Evolutionary conservation across 148 eudicot species (phyloP), one percentile per base, ranked within the genome.

Genomic region (Rhododendron ovatum): DNA sequence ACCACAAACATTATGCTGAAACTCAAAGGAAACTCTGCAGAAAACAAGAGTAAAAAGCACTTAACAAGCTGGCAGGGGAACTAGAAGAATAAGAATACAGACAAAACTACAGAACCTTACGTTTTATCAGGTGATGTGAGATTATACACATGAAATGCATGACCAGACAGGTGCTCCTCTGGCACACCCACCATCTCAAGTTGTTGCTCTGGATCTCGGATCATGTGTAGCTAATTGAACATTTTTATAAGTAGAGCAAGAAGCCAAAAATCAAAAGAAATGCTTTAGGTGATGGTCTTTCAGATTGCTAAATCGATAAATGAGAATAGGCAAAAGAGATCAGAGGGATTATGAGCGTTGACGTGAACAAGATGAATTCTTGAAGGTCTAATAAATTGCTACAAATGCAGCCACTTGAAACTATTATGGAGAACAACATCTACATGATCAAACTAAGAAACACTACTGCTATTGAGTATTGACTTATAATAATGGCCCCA

Each of bases 1-100:
- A 87, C 99, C 99, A 89, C 99, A 96, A 61, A 96, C 99, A 83
- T 95, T 94, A 86, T 96, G 98, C 89, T 95, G 98, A 91, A 95
- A 96, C 90, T 96, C 99, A 80, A 96, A 96, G 37, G 94, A 86
- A 67, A 96, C 99, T 76, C 99, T 96, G 91, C 88, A 91, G 76
- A 13, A 73, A 78, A 57, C 45, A 78, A 43, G 43, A 55, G 85
- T 53, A 76, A n/a, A 77, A 30, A 77, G n/a, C 57, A 59, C 65
- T n/a, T 81, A 14, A 53, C 75, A 65, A 57, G 81, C 73, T 69
- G 4, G 7, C 17, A 13, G 14, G 45, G 55, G 79, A 57, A 50
- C 7, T 4, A 37, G 35, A 71, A 22, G 26, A 15, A 43, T 8
- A 30, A 14, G 57, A 11, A 53, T 20, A 24, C 37, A 43, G 26